phyloP scores from a whole-genome alignment of 2,329 filamentous ascomycete genomes.

The Pyricularia pennisetigena region DNA sequence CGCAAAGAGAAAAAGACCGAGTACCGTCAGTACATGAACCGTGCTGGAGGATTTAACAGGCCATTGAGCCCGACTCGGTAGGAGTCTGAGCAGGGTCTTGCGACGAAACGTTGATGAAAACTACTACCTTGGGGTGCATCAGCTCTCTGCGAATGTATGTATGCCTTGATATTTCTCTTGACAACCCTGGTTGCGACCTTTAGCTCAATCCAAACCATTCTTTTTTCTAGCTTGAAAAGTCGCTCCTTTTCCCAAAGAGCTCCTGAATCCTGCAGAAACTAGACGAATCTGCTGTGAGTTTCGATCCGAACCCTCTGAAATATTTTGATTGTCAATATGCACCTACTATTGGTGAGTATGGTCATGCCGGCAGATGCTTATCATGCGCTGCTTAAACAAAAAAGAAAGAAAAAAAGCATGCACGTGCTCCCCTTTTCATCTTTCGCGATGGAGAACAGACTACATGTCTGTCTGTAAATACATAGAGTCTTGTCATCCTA shows the following conservation, averaged over 20 bases:
- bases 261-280: not conserved
- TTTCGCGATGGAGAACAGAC: not conserved
- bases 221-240: not conserved
- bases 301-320: not conserved
- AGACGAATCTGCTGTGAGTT: not conserved
- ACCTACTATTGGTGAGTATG: not conserved
- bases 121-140: not conserved
- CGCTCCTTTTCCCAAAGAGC: not conserved
- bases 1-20: conserved; percentile 89
- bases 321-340: not conserved
- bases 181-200: not conserved
- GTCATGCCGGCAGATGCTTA: not conserved
- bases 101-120: not conserved
- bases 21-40: conserved; percentile 96
- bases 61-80: conserved; percentile 53
- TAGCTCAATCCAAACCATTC: not conserved
- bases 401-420: not conserved
- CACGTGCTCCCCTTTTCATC: not conserved
- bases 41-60: conserved; percentile 71
- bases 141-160: not conserved
- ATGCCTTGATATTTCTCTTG: not conserved
- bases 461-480: not conserved
- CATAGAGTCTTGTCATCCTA: not conserved
- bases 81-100: not conserved
- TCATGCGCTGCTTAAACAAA: not conserved